Base-by-base conservation (phyloP, 148 eudicot genomes). In the Silene conica region DNA sequence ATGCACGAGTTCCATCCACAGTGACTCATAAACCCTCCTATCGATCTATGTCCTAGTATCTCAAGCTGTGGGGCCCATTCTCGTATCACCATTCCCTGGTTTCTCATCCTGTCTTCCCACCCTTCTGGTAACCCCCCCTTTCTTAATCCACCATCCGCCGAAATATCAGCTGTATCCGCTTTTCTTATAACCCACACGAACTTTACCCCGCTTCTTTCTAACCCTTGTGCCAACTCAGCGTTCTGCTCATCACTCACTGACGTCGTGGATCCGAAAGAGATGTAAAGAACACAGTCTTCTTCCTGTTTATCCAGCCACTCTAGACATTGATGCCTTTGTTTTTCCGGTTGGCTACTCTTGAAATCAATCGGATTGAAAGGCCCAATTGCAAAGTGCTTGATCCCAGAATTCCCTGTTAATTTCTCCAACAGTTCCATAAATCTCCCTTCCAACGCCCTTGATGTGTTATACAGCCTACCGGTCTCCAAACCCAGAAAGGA, bases 1-100 rank as follows among this genome's bases (percentile, higher is more conserved):
- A 87, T 48, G 60, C 96, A 88, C 15, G 96, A 90, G 69, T 86
- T 88, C 96, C 96, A 90, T 7, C 96, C 90, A 61, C 89, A 88
- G 31, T 87, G 86, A 69, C 89, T 84, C 84, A 88, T 77, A 52
- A 88, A 90, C 20, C 89, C 95, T 1, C 89, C 88, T 4, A 74
- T 83, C 0, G 92, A 73, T 15, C 64, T 20, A 59, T 90, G 96
- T 0, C 41, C 86, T 43, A 90, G 75, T 19, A 88, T 88, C 43
- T 86, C 86, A n/a, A 88, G 16, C 73, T 90, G 96, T 2, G 92
- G 92, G 0, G 85, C 87, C 92, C 92, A 90, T 12, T 88, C 87
- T 71, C 82, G 82, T 18, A 85, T 77, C 12, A 90, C 70, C 20
- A 90, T 61, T 25, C 93, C 91, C 5, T 58, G 77, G 7, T 70